Evolutionary conservation across 257 asterid species (phyloP).

Genomic region (Solanum bukasovii): DNA sequence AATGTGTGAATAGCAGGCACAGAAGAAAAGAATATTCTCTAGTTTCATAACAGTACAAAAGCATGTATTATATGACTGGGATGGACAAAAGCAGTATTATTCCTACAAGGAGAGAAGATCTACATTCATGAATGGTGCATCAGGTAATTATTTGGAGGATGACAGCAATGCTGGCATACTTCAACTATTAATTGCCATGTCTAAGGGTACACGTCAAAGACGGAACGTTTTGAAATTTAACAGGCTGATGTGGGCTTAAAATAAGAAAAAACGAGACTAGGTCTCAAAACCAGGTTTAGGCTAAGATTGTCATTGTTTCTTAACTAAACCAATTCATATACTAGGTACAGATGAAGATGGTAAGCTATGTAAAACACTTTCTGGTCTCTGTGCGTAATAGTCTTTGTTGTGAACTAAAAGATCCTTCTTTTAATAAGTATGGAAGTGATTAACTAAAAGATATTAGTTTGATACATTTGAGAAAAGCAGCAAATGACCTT

Average conservation of each 20-base stretch:
- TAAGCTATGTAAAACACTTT: background rate
- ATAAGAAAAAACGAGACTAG: background rate
- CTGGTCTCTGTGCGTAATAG: background rate
- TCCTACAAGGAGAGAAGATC: background rate
- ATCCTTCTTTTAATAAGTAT: background rate
- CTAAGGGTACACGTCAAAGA: background rate
- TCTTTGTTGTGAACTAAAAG: background rate
- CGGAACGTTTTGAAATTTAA: background rate
- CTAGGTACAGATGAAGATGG: background rate
- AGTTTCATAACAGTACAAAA: background rate
- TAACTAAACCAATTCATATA: background rate
- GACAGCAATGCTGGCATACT: background rate
- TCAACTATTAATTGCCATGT: background rate
- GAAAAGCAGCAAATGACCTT: background rate
- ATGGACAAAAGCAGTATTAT: background rate
- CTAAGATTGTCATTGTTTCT: background rate
- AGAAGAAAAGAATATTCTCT: background rate
- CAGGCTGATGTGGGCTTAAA: background rate
- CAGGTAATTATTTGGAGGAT: background rate
- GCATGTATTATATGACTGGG: background rate
- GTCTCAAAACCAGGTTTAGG: background rate
- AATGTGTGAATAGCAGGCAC: background rate
- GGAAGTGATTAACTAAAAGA: background rate
- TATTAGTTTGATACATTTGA: background rate
- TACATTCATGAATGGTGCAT: background rate